Conservation (phyloP, 78 protist species). For the Planoprotostelium fungivorum region DNA sequence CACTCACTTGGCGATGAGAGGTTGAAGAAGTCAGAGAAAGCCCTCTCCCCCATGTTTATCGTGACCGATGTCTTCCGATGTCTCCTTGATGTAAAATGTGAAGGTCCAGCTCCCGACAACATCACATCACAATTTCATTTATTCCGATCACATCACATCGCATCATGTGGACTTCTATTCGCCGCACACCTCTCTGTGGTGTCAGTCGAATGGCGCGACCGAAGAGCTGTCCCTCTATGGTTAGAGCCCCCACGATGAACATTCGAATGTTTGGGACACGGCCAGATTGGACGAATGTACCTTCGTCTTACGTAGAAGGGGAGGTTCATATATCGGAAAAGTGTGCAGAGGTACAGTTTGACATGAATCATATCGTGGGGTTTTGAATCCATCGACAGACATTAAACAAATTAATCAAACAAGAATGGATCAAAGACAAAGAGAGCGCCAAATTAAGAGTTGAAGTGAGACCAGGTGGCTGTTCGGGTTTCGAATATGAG, state of each 20-base stretch:
- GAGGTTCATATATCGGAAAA: not conserved
- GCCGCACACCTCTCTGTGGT: not conserved
- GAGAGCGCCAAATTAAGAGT: constrained; percentile 28
- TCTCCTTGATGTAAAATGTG: not conserved
- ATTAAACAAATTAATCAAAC: not conserved
- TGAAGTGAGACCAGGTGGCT: constrained; percentile 55
- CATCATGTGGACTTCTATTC: not conserved
- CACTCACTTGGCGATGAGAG: not conserved
- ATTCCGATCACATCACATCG: not conserved
- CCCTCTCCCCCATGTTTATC: not conserved
- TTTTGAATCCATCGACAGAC: not conserved
- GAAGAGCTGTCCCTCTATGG: not conserved
- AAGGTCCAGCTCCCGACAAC: no score
- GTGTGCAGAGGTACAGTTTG: not conserved
- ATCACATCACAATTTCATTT: not conserved
- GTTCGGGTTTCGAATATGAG: constrained; percentile 55
- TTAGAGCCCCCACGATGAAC: not conserved
- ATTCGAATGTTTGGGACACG: not conserved
- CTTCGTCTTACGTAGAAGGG: not conserved
- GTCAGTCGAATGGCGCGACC: not conserved
- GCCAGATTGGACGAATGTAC: not conserved
- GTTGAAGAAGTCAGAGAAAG: not conserved
- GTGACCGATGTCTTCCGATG: not conserved
- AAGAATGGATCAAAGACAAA: not conserved
- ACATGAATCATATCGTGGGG: not conserved